phyloP scores from a whole-genome alignment of 768 basidiomycete genomes.

The Suillus placidus region DNA sequence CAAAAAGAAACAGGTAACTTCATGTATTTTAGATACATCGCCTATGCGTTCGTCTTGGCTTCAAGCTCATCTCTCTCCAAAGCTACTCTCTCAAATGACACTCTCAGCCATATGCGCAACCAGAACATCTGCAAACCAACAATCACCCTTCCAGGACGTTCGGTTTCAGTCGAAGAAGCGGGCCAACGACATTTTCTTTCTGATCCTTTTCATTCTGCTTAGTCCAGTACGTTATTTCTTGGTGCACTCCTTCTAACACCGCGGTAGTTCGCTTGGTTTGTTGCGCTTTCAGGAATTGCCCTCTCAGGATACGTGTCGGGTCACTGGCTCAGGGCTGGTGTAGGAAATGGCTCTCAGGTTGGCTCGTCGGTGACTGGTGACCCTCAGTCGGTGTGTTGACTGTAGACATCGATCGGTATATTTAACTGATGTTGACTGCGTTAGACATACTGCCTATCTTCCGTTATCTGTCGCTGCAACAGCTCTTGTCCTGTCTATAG shows the following conservation, averaged over 20 bases:
- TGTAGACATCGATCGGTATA: neutral
- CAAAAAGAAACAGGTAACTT: neutral
- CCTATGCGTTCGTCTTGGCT: neutral
- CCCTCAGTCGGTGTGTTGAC: conserved; percentile 61
- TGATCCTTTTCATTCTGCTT: conserved; percentile 71
- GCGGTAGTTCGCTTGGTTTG: conserved; percentile 62
- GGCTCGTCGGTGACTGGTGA: conserved; percentile 63
- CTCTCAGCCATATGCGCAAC: too few species aligned
- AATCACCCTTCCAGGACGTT: conserved; percentile 61
- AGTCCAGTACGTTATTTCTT: conserved; percentile 10
- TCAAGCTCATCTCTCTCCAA: conserved; percentile 25
- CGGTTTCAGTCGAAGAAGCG: conserved; percentile 69
- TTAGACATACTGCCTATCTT: conserved; percentile 74
- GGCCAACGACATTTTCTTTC: conserved; percentile 72
- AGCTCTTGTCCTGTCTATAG: conserved; percentile 63
- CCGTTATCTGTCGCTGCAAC: conserved; percentile 72
- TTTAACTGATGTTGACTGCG: neutral
- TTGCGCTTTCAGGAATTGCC: conserved; percentile 65
- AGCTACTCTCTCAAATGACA: conserved; percentile 30
- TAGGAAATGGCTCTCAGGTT: conserved; percentile 39
- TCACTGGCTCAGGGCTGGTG: conserved; percentile 75
- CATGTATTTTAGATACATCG: neutral
- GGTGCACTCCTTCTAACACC: neutral
- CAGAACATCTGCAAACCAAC: conserved; percentile 42
- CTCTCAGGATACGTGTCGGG: conserved; percentile 62